Conservation (phyloP, 2,329 filamentous ascomycete species). For the Fonsecaea erecta region DNA sequence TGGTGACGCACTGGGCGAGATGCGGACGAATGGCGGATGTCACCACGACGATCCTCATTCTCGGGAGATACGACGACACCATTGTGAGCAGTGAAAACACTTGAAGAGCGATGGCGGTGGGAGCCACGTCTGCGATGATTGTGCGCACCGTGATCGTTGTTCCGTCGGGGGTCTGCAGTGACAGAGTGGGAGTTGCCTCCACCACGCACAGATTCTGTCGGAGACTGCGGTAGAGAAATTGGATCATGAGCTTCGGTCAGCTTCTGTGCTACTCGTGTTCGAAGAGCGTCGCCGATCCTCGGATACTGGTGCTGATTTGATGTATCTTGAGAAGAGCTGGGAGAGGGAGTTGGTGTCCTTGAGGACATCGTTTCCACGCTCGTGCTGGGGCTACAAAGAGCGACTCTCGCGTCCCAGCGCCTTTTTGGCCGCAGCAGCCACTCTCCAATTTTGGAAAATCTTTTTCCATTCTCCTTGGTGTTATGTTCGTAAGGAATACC, state of each 20-base stretch:
- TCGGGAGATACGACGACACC: background rate
- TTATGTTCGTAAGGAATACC: background rate
- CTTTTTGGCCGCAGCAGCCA: background rate
- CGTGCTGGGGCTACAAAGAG: background rate
- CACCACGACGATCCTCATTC: background rate
- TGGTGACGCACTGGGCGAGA: background rate
- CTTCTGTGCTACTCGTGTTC: background rate
- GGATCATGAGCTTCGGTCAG: background rate
- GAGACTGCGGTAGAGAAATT: background rate
- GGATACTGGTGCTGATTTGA: background rate
- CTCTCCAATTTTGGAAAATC: background rate
- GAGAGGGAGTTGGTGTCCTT: background rate
- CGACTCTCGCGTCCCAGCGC: background rate
- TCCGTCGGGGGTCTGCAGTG: background rate
- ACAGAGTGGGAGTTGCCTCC: constrained; percentile 9
- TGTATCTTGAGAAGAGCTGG: background rate
- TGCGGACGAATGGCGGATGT: background rate
- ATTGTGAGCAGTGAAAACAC: background rate
- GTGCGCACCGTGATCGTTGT: background rate
- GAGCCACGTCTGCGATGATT: background rate
- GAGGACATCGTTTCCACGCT: background rate
- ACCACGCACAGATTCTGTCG: constrained; percentile 5
- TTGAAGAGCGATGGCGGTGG: background rate
- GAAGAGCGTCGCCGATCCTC: background rate
- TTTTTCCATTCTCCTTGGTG: constrained; percentile 8